Conservation (phyloP, 2,329 filamentous ascomycete genomes). For the Neonectria sp. region DNA sequence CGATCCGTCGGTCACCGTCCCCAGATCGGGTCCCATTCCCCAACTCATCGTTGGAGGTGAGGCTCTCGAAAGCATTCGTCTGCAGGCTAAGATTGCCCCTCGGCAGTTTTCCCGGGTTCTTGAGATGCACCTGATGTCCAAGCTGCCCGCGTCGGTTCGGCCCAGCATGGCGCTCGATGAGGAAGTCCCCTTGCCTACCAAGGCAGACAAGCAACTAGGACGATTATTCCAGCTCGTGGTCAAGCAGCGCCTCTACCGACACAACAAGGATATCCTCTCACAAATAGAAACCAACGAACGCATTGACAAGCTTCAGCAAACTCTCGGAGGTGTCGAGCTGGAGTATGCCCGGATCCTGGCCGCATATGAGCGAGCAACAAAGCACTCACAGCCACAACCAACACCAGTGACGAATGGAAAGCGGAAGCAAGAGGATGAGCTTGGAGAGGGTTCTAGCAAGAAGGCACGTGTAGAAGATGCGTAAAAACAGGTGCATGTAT, state of each 20-base stretch:
- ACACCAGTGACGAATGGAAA: slow-evolving; percentile 57
- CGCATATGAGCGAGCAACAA: slow-evolving; percentile 58
- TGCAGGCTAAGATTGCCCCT: slow-evolving; percentile 78
- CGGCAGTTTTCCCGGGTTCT: slow-evolving; percentile 83
- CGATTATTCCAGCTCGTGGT: slow-evolving; percentile 81
- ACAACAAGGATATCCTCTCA: slow-evolving; percentile 79
- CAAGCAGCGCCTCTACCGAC: slow-evolving; percentile 83
- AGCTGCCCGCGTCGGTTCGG: slow-evolving; percentile 70
- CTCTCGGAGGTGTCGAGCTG: slow-evolving; percentile 76
- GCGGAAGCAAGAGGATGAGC: slow-evolving; percentile 60
- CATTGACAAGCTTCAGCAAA: slow-evolving; percentile 80
- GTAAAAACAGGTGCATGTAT: slow-evolving; percentile 32
- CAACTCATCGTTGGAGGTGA: slow-evolving; percentile 71
- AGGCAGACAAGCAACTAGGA: slow-evolving; percentile 74
- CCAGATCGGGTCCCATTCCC: slow-evolving; percentile 63
- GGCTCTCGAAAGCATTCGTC: slow-evolving; percentile 70
- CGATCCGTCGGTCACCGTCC: slow-evolving; percentile 66
- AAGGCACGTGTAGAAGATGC: slow-evolving; percentile 60
- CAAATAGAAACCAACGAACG: slow-evolving; percentile 79
- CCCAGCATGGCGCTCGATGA: slow-evolving; percentile 63
- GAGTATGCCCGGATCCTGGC: slow-evolving; percentile 80
- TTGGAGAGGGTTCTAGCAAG: slow-evolving; percentile 56
- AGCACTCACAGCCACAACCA: slow-evolving; percentile 42
- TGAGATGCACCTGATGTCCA: slow-evolving; percentile 81
- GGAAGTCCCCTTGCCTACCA: slow-evolving; percentile 61